These are phyloP conservation scores for Penicillium corylophilum DNA, from an alignment of 2,329 filamentous ascomycete species.

Conservation along the genomic window DNA sequence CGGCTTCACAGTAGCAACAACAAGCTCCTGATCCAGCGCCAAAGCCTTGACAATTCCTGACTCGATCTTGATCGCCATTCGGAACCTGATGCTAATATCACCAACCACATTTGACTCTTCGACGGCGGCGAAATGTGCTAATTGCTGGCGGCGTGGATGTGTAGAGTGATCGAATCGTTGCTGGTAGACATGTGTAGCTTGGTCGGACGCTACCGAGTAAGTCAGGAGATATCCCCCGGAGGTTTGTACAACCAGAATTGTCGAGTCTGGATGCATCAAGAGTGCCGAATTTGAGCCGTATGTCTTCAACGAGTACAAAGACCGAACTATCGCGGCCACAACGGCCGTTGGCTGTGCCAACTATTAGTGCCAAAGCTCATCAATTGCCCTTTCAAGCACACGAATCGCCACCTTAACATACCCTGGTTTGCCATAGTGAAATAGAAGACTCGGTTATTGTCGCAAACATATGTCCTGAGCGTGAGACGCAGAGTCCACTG, in stretches of 20 bases:
- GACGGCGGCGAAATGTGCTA: conserved; percentile 59
- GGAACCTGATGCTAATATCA: conserved; percentile 87
- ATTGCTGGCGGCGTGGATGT: conserved; percentile 47
- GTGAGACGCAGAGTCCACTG: conserved; percentile 71
- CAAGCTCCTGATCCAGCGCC: conserved; percentile 85
- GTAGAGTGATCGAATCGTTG: conserved; percentile 64
- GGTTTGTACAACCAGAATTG: conserved; percentile 89
- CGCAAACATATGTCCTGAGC: conserved; percentile 79
- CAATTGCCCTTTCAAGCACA: background rate
- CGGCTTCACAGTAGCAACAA: conserved; percentile 88
- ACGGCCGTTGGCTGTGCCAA: conserved; percentile 74
- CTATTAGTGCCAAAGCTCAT: conserved; percentile 27
- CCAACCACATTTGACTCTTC: conserved; percentile 80
- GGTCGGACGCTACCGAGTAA: conserved; percentile 84
- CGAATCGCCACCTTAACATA: conserved; percentile 42
- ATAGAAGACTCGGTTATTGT: conserved; percentile 82
- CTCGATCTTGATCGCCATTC: conserved; percentile 97
- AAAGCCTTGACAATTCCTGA: conserved; percentile 86
- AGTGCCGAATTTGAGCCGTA: conserved; percentile 86
- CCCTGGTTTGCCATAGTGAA: conserved; percentile 96
- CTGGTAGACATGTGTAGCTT: conserved; percentile 79
- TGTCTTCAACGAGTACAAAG: conserved; percentile 70
- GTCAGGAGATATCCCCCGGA: conserved; percentile 85
- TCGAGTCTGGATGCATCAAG: conserved; percentile 83
- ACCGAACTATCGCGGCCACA: conserved; percentile 80